These are phyloP conservation scores for Colletotrichum siamense DNA, from an alignment of 2,329 filamentous ascomycete species.

Conservation along the genomic window DNA sequence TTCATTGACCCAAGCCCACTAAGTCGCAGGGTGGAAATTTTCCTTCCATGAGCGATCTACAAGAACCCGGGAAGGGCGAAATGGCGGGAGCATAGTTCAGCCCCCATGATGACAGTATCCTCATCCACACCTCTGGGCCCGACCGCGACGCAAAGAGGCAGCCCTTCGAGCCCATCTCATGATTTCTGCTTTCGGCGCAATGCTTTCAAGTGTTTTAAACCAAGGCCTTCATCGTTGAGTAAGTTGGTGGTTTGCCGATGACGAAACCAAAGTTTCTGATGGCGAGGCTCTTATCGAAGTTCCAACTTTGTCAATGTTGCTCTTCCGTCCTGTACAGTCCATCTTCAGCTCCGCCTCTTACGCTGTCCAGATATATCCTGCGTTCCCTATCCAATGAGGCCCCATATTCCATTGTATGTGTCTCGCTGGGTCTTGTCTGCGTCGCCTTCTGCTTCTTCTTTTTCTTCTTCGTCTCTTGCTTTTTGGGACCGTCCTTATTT, in stretches of 20 bases:
- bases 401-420: too few relatives aligned
- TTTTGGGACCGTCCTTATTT: too few relatives aligned
- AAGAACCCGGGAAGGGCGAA: not conserved
- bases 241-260: accelerated
- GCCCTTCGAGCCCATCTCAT: accelerated
- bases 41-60: not conserved
- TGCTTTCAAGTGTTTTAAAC: accelerated
- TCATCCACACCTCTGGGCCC: not conserved
- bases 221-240: accelerated
- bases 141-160: not conserved
- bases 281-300: not conserved
- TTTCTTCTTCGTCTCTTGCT: not conserved
- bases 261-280: not conserved
- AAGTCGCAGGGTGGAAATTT: not conserved
- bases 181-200: not conserved
- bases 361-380: too few relatives aligned
- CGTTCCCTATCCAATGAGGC: too few relatives aligned
- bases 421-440: too few relatives aligned
- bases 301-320: not conserved
- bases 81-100: not conserved
- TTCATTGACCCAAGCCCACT: accelerated
- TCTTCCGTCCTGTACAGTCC: not conserved
- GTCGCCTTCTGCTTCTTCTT: not conserved
- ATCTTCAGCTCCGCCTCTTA: not conserved
- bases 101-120: not conserved